Evolutionary conservation across 257 asterid species (phyloP), one percentile per base, ranked within the genome.

Genomic region (Plantago major): DNA sequence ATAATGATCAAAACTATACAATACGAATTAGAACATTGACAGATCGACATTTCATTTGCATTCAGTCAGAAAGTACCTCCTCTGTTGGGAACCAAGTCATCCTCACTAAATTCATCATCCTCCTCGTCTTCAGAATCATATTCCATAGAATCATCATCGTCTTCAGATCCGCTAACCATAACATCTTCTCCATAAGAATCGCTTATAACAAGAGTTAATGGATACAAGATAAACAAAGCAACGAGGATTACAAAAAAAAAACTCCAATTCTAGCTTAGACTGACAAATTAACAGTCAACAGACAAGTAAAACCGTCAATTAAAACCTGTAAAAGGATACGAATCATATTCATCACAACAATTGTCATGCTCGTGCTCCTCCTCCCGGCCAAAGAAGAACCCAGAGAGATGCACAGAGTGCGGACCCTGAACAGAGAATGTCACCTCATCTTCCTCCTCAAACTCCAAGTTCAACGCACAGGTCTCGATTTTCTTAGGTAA

Each of bases 401-500:
- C 99, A 58, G 96, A 81, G n/a, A 93, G 85, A 78, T 93, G 94
- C 63, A 93, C 83, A n/a, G 75, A 76, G 64, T 82, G 81, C 58
- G 83, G 69, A 38, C 99, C 99, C 67, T 69, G n/a, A 55, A 85
- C 82, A 0, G 90, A 75, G 73, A 93, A 93, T 13, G 81, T 76
- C 50, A 87, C 97, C 10, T 87, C 85, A 19, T 84, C 88, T 0
- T 87, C 96, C 69, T 89, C 99, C 72, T 85, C 96, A 42, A 93
- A 93, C 74, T 89, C 97, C 12, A 74, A 89, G 82, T 87, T 83
- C 81, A 89, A 62, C 1, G 86, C 67, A 67, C 91, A 87, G 6
- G 78, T 87, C 84, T 93, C 99, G 30, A 87, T 63, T 54, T 11
- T 87, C 63, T 83, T 83, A 0, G 99, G 99, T 49, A 85, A 61